Evolutionary conservation across 1,139 yeast species (phyloP), one percentile per base, ranked within the genome.

Genomic region (Debaryomyces udenii): DNA sequence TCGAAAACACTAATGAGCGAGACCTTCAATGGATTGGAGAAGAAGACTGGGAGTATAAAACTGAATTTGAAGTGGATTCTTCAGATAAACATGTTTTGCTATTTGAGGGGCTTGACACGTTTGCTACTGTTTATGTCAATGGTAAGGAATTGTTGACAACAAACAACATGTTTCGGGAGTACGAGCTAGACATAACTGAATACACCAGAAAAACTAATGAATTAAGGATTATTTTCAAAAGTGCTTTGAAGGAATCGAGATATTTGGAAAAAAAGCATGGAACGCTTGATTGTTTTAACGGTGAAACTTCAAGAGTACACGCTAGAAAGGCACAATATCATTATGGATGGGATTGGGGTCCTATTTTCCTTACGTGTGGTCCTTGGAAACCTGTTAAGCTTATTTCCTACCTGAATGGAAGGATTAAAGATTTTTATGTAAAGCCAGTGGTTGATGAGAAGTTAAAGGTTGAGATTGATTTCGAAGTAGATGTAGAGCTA

Each of bases 271-370:
- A 44, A 31, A 42, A 55, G 27, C 42, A 49, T 37, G 62, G 61
- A 4, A 44, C 17, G 41, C 44, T 45, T 35, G 49, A 48, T 11
- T 53, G 70, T 45, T 63, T 61, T 51, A 74, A 70, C 49, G 79
- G 78, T 2, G 77, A 71, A 35, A 40, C 65, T 6, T 53, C 63
- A 30, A 56, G 81, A 31, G 55, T 71, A 32, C 67, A 72, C 42
- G 67, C 70, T 7, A 58, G 82, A 45, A 77, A 77, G 51, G 78
- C 81, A 0, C 81, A 75, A 51, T 76, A 75, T 49, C 80, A 76
- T 45, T 77, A 64, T 51, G 82, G 82, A 3, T 77, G 82, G 82
- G 82, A 77, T 53, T 77, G 82, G 82, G 81, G 81, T 9, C 81
- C 80, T 6, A 53, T 62, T 1, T 51, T 75, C 37, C 58, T 73